Percentiles rank a stretch among this genome's conserved stretches.
Conservation (phyloP, 352 stramenopile genomes). For the Globisporangium solare region DNA sequence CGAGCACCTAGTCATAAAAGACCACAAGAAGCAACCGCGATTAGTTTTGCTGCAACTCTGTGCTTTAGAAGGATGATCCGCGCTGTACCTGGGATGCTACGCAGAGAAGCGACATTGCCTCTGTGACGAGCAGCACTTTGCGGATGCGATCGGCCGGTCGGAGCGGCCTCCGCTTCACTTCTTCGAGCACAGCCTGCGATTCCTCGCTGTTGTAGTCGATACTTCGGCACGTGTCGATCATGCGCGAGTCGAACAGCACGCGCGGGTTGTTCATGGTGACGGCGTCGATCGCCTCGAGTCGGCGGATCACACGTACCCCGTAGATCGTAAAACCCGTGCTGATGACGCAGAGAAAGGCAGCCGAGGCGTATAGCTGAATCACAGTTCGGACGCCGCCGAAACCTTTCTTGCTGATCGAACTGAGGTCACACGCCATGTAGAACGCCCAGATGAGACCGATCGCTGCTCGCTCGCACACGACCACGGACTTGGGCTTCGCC, state of each 20-base stretch:
- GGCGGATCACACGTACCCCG: slow-evolving; percentile 29
- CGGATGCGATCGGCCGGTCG: slow-evolving; percentile 36
- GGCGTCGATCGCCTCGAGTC: slow-evolving; percentile 38
- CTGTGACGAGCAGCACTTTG: slow-evolving; percentile 44
- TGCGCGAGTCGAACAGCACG: not conserved
- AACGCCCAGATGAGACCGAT: slow-evolving; percentile 37
- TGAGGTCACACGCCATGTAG: slow-evolving; percentile 30
- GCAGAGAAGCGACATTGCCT: slow-evolving; percentile 33
- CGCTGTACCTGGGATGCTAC: slow-evolving; percentile 29
- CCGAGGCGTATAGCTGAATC: slow-evolving; percentile 21
- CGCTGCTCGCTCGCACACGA: slow-evolving; percentile 20
- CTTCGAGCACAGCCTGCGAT: slow-evolving; percentile 2
- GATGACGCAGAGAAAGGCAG: slow-evolving; percentile 17
- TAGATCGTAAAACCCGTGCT: slow-evolving; percentile 26
- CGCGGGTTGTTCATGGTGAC: slow-evolving; percentile 16
- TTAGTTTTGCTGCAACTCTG: not conserved
- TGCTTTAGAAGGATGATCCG: not conserved
- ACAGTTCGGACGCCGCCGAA: slow-evolving; percentile 24
- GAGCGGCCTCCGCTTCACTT: slow-evolving; percentile 20
- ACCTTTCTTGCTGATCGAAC: slow-evolving; percentile 28
- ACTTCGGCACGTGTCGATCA: slow-evolving; percentile 5
- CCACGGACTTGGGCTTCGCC: slow-evolving; percentile 22
- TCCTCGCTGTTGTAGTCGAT: slow-evolving; percentile 15
- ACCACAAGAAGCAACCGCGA: not conserved
- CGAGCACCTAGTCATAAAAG: slow-evolving; percentile 27